These are phyloP conservation scores for Geotrichum fermentans DNA, from an alignment of 1,139 yeast genomes.

Conservation along the genomic window DNA sequence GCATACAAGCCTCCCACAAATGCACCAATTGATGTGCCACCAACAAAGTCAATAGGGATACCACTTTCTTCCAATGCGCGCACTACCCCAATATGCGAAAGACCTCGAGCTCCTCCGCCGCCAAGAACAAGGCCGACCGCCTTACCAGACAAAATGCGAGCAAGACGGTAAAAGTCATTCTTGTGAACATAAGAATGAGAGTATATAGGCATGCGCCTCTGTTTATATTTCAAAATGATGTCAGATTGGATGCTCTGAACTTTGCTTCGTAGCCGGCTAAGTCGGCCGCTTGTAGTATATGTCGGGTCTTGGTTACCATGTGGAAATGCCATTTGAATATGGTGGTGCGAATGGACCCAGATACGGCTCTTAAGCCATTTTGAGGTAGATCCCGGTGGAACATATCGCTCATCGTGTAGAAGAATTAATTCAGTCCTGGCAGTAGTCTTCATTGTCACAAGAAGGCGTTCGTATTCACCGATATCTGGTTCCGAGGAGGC, in stretches of 20 bases:
- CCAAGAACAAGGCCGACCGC: conserved; percentile 93
- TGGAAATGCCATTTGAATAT: conserved; percentile 48
- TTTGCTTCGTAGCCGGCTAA: conserved; percentile 30
- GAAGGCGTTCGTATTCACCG: conserved; percentile 79
- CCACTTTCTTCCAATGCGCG: conserved; percentile 90
- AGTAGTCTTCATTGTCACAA: conserved; percentile 72
- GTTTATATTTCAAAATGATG: conserved; percentile 33
- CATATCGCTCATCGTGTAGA: conserved; percentile 76
- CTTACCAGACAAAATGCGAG: conserved; percentile 83
- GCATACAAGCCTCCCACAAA: conserved; percentile 96
- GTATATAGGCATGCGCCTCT: conserved; percentile 36
- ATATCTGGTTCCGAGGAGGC: conserved; percentile 60
- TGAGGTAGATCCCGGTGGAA: conserved; percentile 78
- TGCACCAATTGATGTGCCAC: conserved; percentile 95
- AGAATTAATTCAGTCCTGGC: conserved; percentile 85
- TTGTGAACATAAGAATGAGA: conserved; percentile 56
- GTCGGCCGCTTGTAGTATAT: conserved; percentile 20
- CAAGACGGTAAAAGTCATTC: conserved; percentile 82
- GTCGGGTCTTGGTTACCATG: conserved; percentile 1
- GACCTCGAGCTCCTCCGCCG: conserved; percentile 97
- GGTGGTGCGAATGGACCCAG: conserved; percentile 94
- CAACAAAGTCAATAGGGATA: conserved; percentile 87
- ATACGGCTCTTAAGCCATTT: conserved; percentile 77
- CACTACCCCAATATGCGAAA: conserved; percentile 88
- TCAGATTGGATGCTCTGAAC: conserved; percentile 38